Conservation (phyloP, 2,329 filamentous ascomycete genomes). For the Neonectria coccinea region DNA sequence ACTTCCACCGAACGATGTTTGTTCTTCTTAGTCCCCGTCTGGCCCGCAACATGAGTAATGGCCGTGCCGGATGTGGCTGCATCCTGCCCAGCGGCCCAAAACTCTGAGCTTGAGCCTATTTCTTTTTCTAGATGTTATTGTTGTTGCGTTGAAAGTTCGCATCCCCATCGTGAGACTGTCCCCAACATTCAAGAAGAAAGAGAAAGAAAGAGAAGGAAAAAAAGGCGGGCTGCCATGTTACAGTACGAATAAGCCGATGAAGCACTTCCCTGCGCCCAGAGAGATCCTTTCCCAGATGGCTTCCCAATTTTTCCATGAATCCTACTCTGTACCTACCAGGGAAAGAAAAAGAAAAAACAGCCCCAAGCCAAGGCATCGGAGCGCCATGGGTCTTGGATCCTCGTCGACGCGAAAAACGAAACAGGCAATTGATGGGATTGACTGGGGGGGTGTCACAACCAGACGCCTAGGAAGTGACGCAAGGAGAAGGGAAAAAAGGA, state of each 20-base stretch:
- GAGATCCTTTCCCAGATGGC: constrained; percentile 19
- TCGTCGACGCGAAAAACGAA: constrained; percentile 9
- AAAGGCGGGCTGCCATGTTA: neutral
- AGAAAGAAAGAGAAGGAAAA: no score
- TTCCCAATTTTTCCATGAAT: constrained; percentile 10
- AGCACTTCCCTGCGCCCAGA: neutral
- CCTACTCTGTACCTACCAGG: no score
- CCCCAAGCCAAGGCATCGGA: constrained; percentile 1
- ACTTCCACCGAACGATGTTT: constrained; percentile 4
- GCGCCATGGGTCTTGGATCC: constrained; percentile 7
- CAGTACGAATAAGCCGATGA: neutral
- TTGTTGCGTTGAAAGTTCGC: neutral
- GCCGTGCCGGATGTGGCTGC: constrained; percentile 6
- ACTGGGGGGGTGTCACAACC: constrained; percentile 12
- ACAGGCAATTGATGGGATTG: constrained; percentile 1
- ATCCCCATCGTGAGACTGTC: neutral
- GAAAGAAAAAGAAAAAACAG: neutral
- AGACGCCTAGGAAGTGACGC: constrained; percentile 9
- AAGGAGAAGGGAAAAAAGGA: constrained; percentile 7
- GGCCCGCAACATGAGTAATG: constrained; percentile 6
- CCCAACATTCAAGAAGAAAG: neutral
- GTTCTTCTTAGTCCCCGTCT: neutral
- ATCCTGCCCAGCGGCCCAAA: neutral
- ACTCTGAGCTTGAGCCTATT: constrained; percentile 10
- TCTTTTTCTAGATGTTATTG: neutral